Evolutionary conservation across 1,284 basidiomycete species (phyloP).

Genomic region (Ustilago sp.): DNA sequence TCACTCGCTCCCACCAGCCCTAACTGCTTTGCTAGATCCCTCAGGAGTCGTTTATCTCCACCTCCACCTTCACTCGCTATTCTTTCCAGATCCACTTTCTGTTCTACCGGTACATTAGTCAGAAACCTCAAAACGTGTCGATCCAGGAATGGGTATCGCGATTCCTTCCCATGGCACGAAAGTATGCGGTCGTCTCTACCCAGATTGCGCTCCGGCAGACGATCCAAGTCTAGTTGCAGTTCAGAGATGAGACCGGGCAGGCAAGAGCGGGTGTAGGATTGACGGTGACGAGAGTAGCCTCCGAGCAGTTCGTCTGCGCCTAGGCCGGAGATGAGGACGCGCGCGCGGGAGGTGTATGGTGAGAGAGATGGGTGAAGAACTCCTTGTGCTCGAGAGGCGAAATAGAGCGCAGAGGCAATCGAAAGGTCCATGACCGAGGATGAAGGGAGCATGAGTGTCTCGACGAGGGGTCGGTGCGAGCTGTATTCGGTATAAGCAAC

Average conservation of each 20-base stretch:
- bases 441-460: constrained; percentile 52
- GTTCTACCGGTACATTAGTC: constrained; percentile 79
- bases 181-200: constrained; percentile 93
- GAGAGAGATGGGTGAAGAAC: background rate
- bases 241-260: constrained; percentile 78
- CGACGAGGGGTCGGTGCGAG: constrained; percentile 12
- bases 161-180: constrained; percentile 87
- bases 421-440: constrained; percentile 74
- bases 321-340: constrained; percentile 88
- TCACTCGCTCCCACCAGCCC: constrained; percentile 73
- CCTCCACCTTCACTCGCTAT: constrained; percentile 68
- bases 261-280: constrained; percentile 73
- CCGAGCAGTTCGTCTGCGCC: constrained; percentile 96
- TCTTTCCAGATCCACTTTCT: constrained; percentile 77
- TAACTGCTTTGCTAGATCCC: constrained; percentile 68
- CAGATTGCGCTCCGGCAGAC: constrained; percentile 88
- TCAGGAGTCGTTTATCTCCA: constrained; percentile 88
- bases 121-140: constrained; percentile 69
- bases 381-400: constrained; percentile 80
- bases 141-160: constrained; percentile 70
- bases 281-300: constrained; percentile 90
- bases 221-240: constrained; percentile 91
- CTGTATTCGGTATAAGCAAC: constrained; percentile 80
- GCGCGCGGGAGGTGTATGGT: constrained; percentile 79
- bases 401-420: constrained; percentile 89